Evolutionary conservation across 2,329 filamentous ascomycete species (phyloP).

Genomic region (Penicillium sp.): DNA sequence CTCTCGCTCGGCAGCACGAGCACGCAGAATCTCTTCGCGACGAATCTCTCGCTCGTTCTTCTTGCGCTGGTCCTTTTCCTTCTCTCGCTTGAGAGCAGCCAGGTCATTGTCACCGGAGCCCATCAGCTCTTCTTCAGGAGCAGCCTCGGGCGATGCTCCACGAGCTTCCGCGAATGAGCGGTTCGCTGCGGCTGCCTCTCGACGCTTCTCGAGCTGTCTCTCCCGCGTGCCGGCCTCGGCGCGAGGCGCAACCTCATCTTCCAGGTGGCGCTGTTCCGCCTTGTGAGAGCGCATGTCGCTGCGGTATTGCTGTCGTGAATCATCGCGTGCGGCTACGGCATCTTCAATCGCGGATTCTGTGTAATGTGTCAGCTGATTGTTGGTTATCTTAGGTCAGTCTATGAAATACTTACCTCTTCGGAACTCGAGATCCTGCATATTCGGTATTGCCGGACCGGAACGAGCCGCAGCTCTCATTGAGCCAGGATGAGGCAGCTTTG

Average conservation of each 20-base stretch:
- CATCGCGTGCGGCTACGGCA: constrained; percentile 26
- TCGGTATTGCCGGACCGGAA: constrained; percentile 65
- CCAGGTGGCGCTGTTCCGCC: constrained; percentile 31
- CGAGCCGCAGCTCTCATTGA: constrained; percentile 14
- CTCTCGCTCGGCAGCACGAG: constrained; percentile 74
- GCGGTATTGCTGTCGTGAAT: constrained; percentile 35
- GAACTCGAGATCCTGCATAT: constrained; percentile 69
- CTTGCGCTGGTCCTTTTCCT: constrained; percentile 64
- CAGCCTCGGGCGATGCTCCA: constrained; percentile 62
- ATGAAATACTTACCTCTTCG: constrained; percentile 36
- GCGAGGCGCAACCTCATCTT: constrained; percentile 76
- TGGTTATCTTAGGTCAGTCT: not conserved
- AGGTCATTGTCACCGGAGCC: constrained; percentile 57
- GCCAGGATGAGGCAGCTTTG: constrained; percentile 45
- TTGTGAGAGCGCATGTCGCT: constrained; percentile 54
- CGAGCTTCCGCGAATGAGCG: constrained; percentile 63
- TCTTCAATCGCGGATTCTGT: constrained; percentile 35
- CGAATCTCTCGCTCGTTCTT: constrained; percentile 82
- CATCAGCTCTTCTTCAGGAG: constrained; percentile 74
- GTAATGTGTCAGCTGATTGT: not conserved
- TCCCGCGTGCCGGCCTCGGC: constrained; percentile 81
- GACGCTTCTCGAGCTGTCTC: constrained; percentile 81
- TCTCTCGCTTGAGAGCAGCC: constrained; percentile 65
- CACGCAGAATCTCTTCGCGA: constrained; percentile 75
- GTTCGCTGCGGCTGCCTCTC: constrained; percentile 69